A percentile compares a stretch with the other conserved stretches of the same genome.
phyloP scores from a whole-genome alignment of 208 protist genomes.

The Trypanosoma vivax region DNA sequence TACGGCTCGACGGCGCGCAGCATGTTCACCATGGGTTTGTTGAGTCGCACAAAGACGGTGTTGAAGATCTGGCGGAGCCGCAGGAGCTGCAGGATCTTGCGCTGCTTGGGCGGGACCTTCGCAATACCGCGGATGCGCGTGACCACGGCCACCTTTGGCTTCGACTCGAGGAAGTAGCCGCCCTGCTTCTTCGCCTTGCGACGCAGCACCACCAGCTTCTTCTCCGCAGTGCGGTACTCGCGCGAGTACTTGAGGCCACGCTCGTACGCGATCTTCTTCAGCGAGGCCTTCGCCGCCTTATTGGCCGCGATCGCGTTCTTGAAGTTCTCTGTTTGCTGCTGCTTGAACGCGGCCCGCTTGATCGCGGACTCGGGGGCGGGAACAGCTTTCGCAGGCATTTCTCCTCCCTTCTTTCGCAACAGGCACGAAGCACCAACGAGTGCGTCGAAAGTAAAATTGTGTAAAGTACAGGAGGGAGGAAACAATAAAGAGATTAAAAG shows the following conservation, averaged over 20 bases:
- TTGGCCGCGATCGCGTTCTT: slow-evolving; percentile 72
- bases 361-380: slow-evolving; percentile 84
- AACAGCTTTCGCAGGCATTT: slow-evolving; percentile 63
- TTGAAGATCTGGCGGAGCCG: slow-evolving; percentile 99
- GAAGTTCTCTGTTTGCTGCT: slow-evolving; percentile 87
- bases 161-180: slow-evolving; percentile 97
- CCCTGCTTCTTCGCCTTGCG: slow-evolving; percentile 89
- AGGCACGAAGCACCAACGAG: not conserved
- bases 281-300: slow-evolving; percentile 56
- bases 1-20: slow-evolving; percentile 98
- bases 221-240: slow-evolving; percentile 93
- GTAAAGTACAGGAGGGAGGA: no score
- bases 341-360: slow-evolving; percentile 88
- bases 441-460: no score
- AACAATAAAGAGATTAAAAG: no score
- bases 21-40: slow-evolving; percentile 99
- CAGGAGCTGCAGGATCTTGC: slow-evolving; percentile 99
- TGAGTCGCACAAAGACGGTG: slow-evolving; percentile 98
- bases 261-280: slow-evolving; percentile 69
- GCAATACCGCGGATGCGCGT: slow-evolving; percentile 99
- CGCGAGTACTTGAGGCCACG: slow-evolving; percentile 91
- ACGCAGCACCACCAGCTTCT: slow-evolving; percentile 73
- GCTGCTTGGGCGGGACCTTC: slow-evolving; percentile 94
- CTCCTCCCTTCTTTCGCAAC: not conserved
- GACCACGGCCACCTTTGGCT: slow-evolving; percentile 99